Evolutionary conservation across 1,284 basidiomycete species (phyloP), one percentile per base, ranked within the genome.

Genomic region (Uromyces viciae-fabae): DNA sequence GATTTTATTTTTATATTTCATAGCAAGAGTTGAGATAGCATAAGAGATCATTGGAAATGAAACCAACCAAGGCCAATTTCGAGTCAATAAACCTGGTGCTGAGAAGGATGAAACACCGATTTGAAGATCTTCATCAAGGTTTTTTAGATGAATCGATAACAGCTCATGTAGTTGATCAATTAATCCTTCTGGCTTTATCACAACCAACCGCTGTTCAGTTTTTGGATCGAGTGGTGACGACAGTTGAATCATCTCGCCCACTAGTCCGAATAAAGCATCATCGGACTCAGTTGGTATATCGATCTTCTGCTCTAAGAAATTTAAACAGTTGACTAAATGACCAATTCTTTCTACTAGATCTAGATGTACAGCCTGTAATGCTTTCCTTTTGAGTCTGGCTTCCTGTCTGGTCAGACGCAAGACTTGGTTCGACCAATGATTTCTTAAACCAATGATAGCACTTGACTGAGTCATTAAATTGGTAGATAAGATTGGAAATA

Each of bases 341-440:
- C 75, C 75, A n/a, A 78, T 78, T 40, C 46, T 64, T 43, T 78
- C 62, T 22, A 54, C 64, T 22, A 78, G 75, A 14, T 78, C 62
- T 15, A 38, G 4, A 38, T 49, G 46, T 36, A 78, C 54, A 15
- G 36, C 2, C 43, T 78, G 46, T 3, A 78, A 54, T 68, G 43
- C 60, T 46, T 78, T 46, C 17, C 64, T 36, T 49, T 78, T 78
- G 17, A 68, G 15, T 33, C 62, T 68, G 4, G 75, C 60, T 52
- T 78, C 75, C 46, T 78, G 75, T 3, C 66, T 46, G 43, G 66
- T 69, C 7, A 78, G 33, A 2, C 64, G 69, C 19, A 78, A 25
- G 62, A 78, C 68, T 15, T 40, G 38, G 40, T 40, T 64, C 43
- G 43, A 43, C n/a, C n/a, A n/a, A n/a, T n/a, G n/a, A n/a, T n/a